phyloP scores from a whole-genome alignment of 2,329 filamentous ascomycete genomes.

The Diatrype stigma region DNA sequence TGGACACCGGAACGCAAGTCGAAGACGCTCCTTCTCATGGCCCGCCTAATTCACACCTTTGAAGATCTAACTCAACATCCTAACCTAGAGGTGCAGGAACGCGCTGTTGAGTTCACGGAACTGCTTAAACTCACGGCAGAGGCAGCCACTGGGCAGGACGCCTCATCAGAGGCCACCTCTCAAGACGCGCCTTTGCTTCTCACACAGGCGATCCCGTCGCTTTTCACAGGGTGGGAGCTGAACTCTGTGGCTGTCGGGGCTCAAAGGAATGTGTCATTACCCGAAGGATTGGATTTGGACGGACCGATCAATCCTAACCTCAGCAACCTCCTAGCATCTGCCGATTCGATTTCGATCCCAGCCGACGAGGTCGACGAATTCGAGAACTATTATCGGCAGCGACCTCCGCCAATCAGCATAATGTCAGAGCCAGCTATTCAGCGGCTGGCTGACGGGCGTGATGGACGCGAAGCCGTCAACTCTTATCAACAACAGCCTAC shows the following conservation, averaged over 20 bases:
- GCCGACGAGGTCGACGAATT: conserved; percentile 62
- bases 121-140: conserved; percentile 83
- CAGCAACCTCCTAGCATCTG: conserved; percentile 58
- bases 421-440: conserved; percentile 55
- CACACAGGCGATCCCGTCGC: conserved; percentile 82
- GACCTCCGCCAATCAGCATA: conserved; percentile 46
- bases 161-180: conserved; percentile 46
- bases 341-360: conserved; percentile 45
- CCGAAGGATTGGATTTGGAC: conserved; percentile 72
- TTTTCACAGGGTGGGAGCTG: conserved; percentile 82
- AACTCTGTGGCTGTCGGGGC: conserved; percentile 85
- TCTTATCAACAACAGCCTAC: conserved; percentile 59
- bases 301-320: conserved; percentile 77
- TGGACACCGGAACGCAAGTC: conserved; percentile 76
- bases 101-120: conserved; percentile 88
- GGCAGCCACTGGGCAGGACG: conserved; percentile 64
- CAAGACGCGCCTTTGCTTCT: conserved; percentile 77
- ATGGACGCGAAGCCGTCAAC: conserved; percentile 34
- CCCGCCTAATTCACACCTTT: conserved; percentile 75
- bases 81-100: conserved; percentile 88
- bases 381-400: conserved; percentile 60
- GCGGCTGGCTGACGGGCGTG: conserved; percentile 42
- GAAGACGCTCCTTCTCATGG: conserved; percentile 71
- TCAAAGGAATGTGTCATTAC: conserved; percentile 80
- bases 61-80: conserved; percentile 79